Conservation (phyloP, 768 basidiomycete species). For the Lentinula raphanica region DNA sequence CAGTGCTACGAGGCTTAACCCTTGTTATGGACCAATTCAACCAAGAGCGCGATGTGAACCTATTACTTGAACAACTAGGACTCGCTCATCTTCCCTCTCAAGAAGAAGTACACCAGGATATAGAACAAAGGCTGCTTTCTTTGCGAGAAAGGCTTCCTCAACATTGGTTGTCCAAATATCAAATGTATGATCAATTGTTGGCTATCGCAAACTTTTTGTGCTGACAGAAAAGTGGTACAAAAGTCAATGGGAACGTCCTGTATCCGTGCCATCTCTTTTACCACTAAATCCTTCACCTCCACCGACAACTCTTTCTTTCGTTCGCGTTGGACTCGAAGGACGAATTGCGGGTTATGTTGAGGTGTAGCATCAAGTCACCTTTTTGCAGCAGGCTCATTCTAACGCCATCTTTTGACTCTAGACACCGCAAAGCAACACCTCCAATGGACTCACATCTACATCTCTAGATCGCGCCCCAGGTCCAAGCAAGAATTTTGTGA, state of each 20-base stretch:
- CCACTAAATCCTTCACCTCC: constrained; percentile 64
- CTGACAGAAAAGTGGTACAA: not conserved
- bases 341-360: constrained; percentile 78
- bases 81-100: constrained; percentile 53
- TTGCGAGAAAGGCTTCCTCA: constrained; percentile 62
- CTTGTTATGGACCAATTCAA: constrained; percentile 35
- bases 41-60: constrained; percentile 40
- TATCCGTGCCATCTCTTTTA: constrained; percentile 61
- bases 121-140: constrained; percentile 71
- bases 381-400: not conserved
- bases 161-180: constrained; percentile 76
- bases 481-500: constrained; percentile 73
- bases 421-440: constrained; percentile 49
- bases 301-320: constrained; percentile 67
- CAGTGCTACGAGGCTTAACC: not conserved
- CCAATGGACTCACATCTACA: constrained; percentile 77
- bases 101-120: constrained; percentile 56
- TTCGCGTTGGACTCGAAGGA: constrained; percentile 76
- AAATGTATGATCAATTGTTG: constrained; percentile 55
- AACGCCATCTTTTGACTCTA: constrained; percentile 24
- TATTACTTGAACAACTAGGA: constrained; percentile 50
- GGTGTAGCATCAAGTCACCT: constrained; percentile 36
- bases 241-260: constrained; percentile 69
- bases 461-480: constrained; percentile 83
- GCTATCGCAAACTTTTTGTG: not conserved